Conservation (phyloP, 257 asterid genomes). For the Pogostemon cablin region DNA sequence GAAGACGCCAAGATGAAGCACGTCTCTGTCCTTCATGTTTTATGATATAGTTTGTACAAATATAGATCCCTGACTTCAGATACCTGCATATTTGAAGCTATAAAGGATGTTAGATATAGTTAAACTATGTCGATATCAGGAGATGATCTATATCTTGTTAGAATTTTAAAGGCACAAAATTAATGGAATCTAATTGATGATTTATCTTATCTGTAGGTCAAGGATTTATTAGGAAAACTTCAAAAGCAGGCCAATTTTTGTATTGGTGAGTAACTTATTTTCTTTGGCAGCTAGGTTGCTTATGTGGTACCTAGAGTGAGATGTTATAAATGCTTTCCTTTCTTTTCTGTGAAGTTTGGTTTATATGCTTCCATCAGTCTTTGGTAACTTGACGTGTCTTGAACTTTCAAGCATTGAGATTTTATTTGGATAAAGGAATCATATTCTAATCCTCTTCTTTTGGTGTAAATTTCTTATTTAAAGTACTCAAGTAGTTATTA, state of each 20-base stretch:
- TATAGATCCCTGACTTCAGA: slow-evolving; percentile 18
- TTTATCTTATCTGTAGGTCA: slow-evolving; percentile 64
- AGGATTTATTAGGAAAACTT: slow-evolving; percentile 60
- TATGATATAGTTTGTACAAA: slow-evolving; percentile 30
- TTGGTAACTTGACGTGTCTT: background rate
- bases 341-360: slow-evolving; percentile 6
- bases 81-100: slow-evolving; percentile 23
- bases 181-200: slow-evolving; percentile 20
- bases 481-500: background rate
- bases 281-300: slow-evolving; percentile 8
- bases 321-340: slow-evolving; percentile 12
- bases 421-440: slow-evolving; percentile 1
- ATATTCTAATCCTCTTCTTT: slow-evolving; percentile 13
- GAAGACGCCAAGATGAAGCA: slow-evolving; percentile 89
- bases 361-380: slow-evolving; percentile 11
- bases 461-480: background rate
- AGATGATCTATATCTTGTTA: slow-evolving; percentile 17
- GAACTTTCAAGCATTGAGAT: slow-evolving; percentile 1
- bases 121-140: slow-evolving; percentile 24
- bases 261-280: slow-evolving; percentile 59
- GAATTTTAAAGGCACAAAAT: slow-evolving; percentile 12
- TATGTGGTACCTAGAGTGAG: slow-evolving; percentile 22
- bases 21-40: slow-evolving; percentile 17
- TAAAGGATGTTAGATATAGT: slow-evolving; percentile 16
- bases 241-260: slow-evolving; percentile 69